Evolutionary conservation across 345 rosid species (phyloP), one percentile per base, ranked within the genome.

Genomic region (Citrus australasica): DNA sequence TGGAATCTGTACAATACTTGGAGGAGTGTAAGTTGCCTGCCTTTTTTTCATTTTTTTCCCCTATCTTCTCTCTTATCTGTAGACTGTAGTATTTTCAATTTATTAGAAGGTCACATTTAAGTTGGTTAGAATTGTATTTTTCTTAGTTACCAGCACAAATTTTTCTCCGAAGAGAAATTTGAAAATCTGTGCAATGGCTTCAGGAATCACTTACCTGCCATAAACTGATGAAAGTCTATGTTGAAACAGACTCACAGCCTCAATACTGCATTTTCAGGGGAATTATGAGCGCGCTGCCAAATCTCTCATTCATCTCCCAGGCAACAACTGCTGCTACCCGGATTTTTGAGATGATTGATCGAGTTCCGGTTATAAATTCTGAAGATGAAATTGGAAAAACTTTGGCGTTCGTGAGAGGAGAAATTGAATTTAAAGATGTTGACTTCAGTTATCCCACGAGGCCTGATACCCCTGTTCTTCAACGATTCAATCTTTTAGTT

Each of bases 401-500:
- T n/a, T 78, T 86, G 25, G 56, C 87, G 74, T 11, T 81, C 71
- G 75, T 88, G 1, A 86, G 79, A 79, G 92, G 94, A 71, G 82
- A 84, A 9, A 76, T 89, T 13, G 82, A 83, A 61, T 89, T 89
- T 37, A 84, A 53, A 75, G 88, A 84, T 14, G 87, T 91, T 3
- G 78, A 85, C 17, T 91, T 91, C 66, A 70, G 84, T 65, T 91
- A 89, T 70, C 92, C 91, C 7, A 85, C 90, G 9, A 70, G 90
- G 69, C 86, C 88, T 7, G 80, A 86, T 32, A 71, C 79, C 40
- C 82, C 58, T 19, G 69, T 88, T 53, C 82, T 89, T 37, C 80
- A 76, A 10, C 75, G 86, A 37, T 82, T 91, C 76, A 82, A 81
- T 81, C 89, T 91, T 37, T 81, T 71, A 80, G 83, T 89, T 38